Base-by-base conservation (phyloP, 2,329 filamentous ascomycete species). In the Ceratocystis harringtonii region DNA sequence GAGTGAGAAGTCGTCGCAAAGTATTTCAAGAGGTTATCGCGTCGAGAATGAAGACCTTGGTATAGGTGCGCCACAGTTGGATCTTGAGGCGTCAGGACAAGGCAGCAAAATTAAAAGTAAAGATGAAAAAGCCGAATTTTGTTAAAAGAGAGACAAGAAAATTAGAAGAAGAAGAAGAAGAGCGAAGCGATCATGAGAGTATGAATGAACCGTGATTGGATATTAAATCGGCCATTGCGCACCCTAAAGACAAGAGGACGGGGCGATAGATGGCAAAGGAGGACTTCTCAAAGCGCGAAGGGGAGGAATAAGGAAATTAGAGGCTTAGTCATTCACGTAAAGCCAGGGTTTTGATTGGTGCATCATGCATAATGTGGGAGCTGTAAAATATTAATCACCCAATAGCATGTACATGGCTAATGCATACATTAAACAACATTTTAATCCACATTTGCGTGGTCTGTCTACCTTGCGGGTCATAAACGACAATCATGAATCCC, bases 11-110 rank as follows among this genome's bases (percentile, higher is more conserved):
- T 52, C 4, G 55, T 58, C 55, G 28, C 43, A 62, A 30, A 41
- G n/a, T n/a, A 25, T 41, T 41, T 15, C 6, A 44, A 48, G 65
- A 58, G 55, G 7, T n/a, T 17, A 36, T 58, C 55, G 55, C 55
- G 55, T 58, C 30, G 55, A 7, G 7, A 19, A 36, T 58, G 8
- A 19, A n/a, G 52, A 10, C 32, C 17, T n/a, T 15, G 5, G 55
- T 58, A 12, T 3, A 41, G 25, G n/a, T 58, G 65, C 36, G 62
- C 65, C 65, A 62, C 66, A 64, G 66, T 67, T 68, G 32, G 41
- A 57, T 36, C 36, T 52, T 52, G 60, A 55, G 52, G 48, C 43
- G 62, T 8, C 5, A 50, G 65, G 48, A 15, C 45, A 44, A 67
- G 48, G 12, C 45, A 25, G 32, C 50, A 45, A 57, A 63, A 43